A percentile compares a stretch with the other conserved stretches of the same genome.
Evolutionary conservation across 495 filamentous ascomycete species (phyloP).

Genomic region (Parathielavia hyrcaniae): DNA sequence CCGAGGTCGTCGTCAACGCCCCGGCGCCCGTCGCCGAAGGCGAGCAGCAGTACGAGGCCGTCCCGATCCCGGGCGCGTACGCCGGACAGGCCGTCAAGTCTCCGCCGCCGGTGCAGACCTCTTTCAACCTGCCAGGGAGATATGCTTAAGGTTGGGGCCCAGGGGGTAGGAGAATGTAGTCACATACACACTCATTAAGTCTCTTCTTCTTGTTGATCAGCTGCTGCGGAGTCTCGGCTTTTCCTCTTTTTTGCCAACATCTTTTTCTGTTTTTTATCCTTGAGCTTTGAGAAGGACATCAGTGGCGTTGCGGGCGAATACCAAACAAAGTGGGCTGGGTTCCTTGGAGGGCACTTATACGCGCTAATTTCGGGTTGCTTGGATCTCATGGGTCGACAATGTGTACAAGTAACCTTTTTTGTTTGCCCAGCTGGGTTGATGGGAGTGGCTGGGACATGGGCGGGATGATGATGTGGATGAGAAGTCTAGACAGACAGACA

Average conservation of each 20-base stretch:
- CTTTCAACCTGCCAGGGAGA: conserved; percentile 28
- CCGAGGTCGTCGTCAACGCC: conserved; percentile 27
- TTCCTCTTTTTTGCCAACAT: conserved; percentile 14
- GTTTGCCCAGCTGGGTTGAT: not conserved
- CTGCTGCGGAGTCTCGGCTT: conserved; percentile 14
- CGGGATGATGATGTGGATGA: conserved; percentile 5
- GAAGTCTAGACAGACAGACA: conserved; percentile 6
- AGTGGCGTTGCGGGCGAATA: conserved; percentile 13
- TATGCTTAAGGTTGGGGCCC: conserved; percentile 7
- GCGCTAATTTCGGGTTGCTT: not conserved
- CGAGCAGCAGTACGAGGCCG: conserved; percentile 60
- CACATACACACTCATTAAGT: conserved; percentile 23
- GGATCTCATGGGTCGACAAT: not conserved
- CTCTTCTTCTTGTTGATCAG: conserved; percentile 17
- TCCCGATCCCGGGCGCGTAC: conserved; percentile 64
- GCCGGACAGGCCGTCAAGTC: conserved; percentile 41
- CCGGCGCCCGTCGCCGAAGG: conserved; percentile 52
- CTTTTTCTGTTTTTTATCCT: conserved; percentile 10
- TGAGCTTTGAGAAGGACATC: conserved; percentile 4
- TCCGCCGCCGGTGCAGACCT: conserved; percentile 39
- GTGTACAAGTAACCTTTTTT: not conserved
- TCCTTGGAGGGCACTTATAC: not conserved
- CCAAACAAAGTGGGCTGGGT: conserved; percentile 9
- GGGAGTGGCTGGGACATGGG: not conserved
- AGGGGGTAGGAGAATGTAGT: not conserved